Percentiles rank a stretch among this genome's conserved stretches.
phyloP scores from a whole-genome alignment of 495 filamentous ascomycete species.

The Amorphotheca resinae region DNA sequence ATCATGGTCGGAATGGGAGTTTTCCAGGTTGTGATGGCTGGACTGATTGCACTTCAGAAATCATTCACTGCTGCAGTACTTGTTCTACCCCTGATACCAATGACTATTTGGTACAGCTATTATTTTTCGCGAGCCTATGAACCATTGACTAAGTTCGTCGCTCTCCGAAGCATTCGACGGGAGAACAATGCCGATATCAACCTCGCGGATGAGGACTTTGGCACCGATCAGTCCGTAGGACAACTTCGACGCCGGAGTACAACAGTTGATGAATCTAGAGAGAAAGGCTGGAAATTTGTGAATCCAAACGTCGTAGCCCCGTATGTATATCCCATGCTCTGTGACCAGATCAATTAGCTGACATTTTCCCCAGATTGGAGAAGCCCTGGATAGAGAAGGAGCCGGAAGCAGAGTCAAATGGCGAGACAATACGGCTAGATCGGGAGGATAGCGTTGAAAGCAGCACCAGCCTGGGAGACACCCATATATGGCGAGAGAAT shows the following conservation, averaged over 20 bases:
- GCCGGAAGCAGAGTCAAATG: slow-evolving; percentile 6
- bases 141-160: slow-evolving; percentile 83
- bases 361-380: slow-evolving; percentile 26
- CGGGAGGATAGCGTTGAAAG: slow-evolving; percentile 22
- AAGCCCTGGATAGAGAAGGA: slow-evolving; percentile 39
- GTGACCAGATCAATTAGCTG: slow-evolving; percentile 7
- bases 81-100: slow-evolving; percentile 61
- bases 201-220: slow-evolving; percentile 28
- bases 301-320: slow-evolving; percentile 63
- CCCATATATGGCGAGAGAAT: slow-evolving; percentile 39
- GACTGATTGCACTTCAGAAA: slow-evolving; percentile 61
- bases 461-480: slow-evolving; percentile 42
- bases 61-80: slow-evolving; percentile 59
- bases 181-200: slow-evolving; percentile 31
- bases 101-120: slow-evolving; percentile 76
- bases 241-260: slow-evolving; percentile 32
- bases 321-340: slow-evolving; percentile 27
- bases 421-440: slow-evolving; percentile 1
- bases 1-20: slow-evolving; percentile 71
- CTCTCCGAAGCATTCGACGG: slow-evolving; percentile 66
- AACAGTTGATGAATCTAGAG: slow-evolving; percentile 52
- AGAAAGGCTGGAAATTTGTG: slow-evolving; percentile 52
- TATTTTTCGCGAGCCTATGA: slow-evolving; percentile 64
- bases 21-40: slow-evolving; percentile 86
- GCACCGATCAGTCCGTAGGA: slow-evolving; percentile 23